Base-by-base conservation (phyloP, 2,329 filamentous ascomycete species). In the Aaosphaeria arxii region DNA sequence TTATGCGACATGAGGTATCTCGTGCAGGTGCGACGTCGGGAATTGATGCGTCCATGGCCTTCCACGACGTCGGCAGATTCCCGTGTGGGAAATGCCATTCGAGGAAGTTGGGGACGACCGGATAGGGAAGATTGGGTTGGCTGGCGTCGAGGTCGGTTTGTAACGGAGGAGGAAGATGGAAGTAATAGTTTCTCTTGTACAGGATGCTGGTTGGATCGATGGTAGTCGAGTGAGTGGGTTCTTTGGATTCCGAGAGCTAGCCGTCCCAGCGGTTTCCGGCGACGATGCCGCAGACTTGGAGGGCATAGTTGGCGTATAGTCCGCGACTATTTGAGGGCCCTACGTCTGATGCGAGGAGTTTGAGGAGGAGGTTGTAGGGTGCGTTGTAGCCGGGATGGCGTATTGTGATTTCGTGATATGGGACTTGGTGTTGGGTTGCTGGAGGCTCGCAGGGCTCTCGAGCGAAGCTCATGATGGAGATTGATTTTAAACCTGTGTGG, bases 41-140 rank as follows among this genome's bases (percentile, higher is more conserved):
- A 40, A 24, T 7, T 43, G 42, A 11, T 41, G 36, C 36, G 28
- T 32, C 17, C 36, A 36, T 38, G 24, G 44, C 42, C 40, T 46
- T 31, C 49, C 46, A 51, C 28, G 33, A 31, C 3, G 40, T 32
- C 13, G 49, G 49, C 7, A 51, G 45, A 5, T 41, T 24, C 11
- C 31, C 33, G 44, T 51, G 46, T n/a, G 49, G 46, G 41, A 51
- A 51, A 30, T 38, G 39, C 49, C 50, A 52, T 49, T 52, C 41
- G 30, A 41, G 47, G 47, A 46, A 52, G 30, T 32, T 52, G 13
- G 47, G 46, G 29, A 52, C 50, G 9, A 49, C 49, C 33, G 43
- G 50, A 30, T 52, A 52, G 36, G 47, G 47, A 41, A 42, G 47
- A 32, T 45, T 42, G 11, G 36, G 24, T n/a, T 46, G 11, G 32